Conservation (phyloP, 1,139 yeast species). For the Geotrichum carabidarum region DNA sequence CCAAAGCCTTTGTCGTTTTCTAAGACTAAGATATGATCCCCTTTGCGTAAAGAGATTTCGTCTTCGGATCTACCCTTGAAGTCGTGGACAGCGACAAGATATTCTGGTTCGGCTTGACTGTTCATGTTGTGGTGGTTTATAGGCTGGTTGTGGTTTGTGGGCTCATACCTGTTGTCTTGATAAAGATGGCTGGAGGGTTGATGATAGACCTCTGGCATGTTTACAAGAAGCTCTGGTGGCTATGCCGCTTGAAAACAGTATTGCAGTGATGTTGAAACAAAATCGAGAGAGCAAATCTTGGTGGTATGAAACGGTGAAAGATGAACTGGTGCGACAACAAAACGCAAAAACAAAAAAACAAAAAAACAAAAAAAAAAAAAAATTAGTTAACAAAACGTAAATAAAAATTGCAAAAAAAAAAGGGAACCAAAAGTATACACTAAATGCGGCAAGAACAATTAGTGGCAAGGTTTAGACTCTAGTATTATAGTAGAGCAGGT, state of each 20-base stretch:
- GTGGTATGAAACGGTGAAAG: conserved; percentile 1
- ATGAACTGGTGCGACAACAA: conserved; percentile 1
- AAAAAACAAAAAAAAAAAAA: conserved; percentile 1
- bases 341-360: not conserved
- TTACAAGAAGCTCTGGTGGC: too few relatives aligned
- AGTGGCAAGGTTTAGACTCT: too few relatives aligned
- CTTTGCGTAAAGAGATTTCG: conserved; percentile 72
- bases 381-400: not conserved
- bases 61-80: conserved; percentile 85
- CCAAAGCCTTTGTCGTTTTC: conserved; percentile 90
- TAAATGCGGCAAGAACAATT: too few relatives aligned
- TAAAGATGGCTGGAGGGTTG: not conserved
- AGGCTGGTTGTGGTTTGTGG: not conserved
- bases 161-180: not conserved
- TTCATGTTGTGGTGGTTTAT: conserved; percentile 4
- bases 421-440: too few relatives aligned
- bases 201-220: not conserved
- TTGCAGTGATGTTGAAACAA: too few relatives aligned
- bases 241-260: too few relatives aligned
- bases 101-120: conserved; percentile 25
- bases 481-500: too few relatives aligned
- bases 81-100: conserved; percentile 65
- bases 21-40: conserved; percentile 82
- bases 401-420: not conserved
- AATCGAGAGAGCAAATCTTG: not conserved